Base-by-base conservation (phyloP, 1,284 basidiomycete species). In the Apiotrichum sp. region DNA sequence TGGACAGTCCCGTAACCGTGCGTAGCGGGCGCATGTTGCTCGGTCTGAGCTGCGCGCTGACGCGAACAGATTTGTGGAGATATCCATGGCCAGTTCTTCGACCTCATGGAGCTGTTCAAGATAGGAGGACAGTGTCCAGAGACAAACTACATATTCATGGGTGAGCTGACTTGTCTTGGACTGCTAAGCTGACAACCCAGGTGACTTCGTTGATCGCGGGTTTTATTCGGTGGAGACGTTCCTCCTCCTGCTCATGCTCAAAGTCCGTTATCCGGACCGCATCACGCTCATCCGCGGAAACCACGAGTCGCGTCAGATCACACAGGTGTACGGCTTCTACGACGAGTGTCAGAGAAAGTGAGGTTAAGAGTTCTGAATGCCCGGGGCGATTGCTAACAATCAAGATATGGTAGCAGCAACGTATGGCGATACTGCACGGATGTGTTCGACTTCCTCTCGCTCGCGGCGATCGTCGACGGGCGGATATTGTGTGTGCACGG, bases 361-460 rank as follows among this genome's bases (percentile, higher is more conserved):
- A 35, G 61, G 50, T n/a, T 3, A 42, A 16, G 41, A 38, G 13
- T 38, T 9, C 33, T 9, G 34, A n/a, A 7, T 47, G 32, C 33
- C 22, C 22, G 22, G 14, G 11, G 10, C 13, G 11, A 10, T 29
- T 11, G 50, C 53, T 59, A 49, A 56, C 49, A 4, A 22, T 22
- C 10, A 9, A 61, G 59, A 53, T 98, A 98, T 70, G 95, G 95
- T 6, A 88, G 84, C 67, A 87, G 85, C 57, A 95, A 93, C 71
- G 95, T 98, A 42, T 98, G 95, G 95, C 78, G 93, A 58, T 97
- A 92, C 83, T 98, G 93, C 75, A 97, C 92, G 73, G 95, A 98
- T 67, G 91, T 98, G 13, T 98, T 98, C 69, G 95, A 98, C 76
- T 98, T 97, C 75, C 83, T 98, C 40, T 88, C 91, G 13, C 79